Conservation (phyloP, 2,329 filamentous ascomycete species). For the Ascochyta rabiei region DNA sequence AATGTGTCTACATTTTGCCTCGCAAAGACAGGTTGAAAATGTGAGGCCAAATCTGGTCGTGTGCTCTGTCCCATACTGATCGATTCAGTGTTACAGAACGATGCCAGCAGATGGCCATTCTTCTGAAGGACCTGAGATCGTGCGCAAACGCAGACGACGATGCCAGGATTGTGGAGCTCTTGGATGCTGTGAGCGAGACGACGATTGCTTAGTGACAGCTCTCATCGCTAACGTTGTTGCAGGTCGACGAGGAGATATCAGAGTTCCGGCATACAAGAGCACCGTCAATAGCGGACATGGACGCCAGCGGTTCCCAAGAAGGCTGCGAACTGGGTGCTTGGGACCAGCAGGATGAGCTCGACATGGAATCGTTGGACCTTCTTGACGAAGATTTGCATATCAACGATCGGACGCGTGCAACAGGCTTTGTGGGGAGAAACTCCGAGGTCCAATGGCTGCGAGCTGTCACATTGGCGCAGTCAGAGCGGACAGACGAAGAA, state of each 20-base stretch:
- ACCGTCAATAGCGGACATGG: constrained; percentile 25
- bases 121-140: constrained; percentile 26
- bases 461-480: constrained; percentile 28
- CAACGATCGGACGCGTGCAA: constrained; percentile 33
- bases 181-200: constrained; percentile 26
- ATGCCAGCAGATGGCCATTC: constrained; percentile 35
- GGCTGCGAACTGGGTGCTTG: constrained; percentile 10
- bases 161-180: constrained; percentile 29
- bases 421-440: constrained; percentile 43
- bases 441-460: constrained; percentile 45
- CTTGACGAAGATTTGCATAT: constrained; percentile 38
- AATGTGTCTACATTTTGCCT: constrained; percentile 49
- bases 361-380: constrained; percentile 29
- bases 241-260: constrained; percentile 39
- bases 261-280: constrained; percentile 22
- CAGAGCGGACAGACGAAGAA: constrained; percentile 24
- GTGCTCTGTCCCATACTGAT: constrained; percentile 16
- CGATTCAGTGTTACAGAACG: constrained; percentile 35
- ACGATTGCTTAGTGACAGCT: background rate
- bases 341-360: constrained; percentile 21
- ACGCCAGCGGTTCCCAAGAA: constrained; percentile 23
- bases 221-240: constrained; percentile 12
- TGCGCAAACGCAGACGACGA: constrained; percentile 28
- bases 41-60: constrained; percentile 21
- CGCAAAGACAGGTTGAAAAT: constrained; percentile 48